phyloP scores from a whole-genome alignment of 306 rosid genomes.

The Medicago ruthenica region DNA sequence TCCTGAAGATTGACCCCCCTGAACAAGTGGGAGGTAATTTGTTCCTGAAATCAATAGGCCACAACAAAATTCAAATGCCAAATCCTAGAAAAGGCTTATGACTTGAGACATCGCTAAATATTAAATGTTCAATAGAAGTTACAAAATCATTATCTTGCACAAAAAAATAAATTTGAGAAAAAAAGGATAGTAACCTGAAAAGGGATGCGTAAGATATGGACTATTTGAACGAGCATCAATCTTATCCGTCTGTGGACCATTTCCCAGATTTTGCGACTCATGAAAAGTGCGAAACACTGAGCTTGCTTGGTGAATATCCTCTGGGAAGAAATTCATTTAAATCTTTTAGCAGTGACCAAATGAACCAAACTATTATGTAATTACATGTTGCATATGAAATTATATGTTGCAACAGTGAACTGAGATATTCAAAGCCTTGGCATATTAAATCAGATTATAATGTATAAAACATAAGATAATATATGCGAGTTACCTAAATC shows the following conservation, averaged over 20 bases:
- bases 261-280: slow-evolving; percentile 50
- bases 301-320: slow-evolving; percentile 67
- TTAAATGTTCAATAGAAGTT: not conserved
- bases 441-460: slow-evolving; percentile 35
- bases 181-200: slow-evolving; percentile 49
- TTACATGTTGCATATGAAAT: not conserved
- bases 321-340: slow-evolving; percentile 48
- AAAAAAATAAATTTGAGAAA: slow-evolving; percentile 9
- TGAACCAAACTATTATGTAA: slow-evolving; percentile 7
- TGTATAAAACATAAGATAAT: slow-evolving; percentile 35
- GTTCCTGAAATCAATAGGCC: slow-evolving; percentile 56
- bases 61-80: slow-evolving; percentile 40
- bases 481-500: slow-evolving; percentile 70
- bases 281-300: slow-evolving; percentile 49
- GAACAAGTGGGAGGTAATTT: slow-evolving; percentile 50
- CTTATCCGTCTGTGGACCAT: slow-evolving; percentile 48
- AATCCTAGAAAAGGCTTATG: slow-evolving; percentile 37
- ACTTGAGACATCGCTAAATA: slow-evolving; percentile 17
- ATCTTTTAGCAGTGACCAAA: slow-evolving; percentile 39
- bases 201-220: slow-evolving; percentile 46
- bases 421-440: slow-evolving; percentile 23
- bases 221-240: slow-evolving; percentile 46
- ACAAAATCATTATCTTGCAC: slow-evolving; percentile 22
- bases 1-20: slow-evolving; percentile 54
- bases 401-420: slow-evolving; percentile 10